phyloP scores from a whole-genome alignment of 441 rosid genomes.

The Isatis lusitanica region DNA sequence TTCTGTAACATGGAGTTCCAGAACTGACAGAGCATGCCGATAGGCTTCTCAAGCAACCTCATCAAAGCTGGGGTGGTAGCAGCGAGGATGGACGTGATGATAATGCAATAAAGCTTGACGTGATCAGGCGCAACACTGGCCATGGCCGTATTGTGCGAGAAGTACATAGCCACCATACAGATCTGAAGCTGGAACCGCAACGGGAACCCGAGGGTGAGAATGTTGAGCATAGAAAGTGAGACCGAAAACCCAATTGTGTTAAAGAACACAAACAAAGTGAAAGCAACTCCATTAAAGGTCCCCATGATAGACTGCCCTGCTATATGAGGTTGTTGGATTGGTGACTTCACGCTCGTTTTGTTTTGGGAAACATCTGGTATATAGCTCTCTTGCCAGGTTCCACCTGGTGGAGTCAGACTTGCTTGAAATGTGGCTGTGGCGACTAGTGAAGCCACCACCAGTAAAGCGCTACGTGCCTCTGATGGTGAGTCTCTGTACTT shows the following conservation, averaged over 20 bases:
- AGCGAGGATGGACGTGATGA: conserved; percentile 33
- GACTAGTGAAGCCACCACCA: conserved; percentile 43
- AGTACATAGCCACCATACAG: conserved; percentile 39
- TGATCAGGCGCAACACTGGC: conserved; percentile 30
- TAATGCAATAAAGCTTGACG: conserved; percentile 17
- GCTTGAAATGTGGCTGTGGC: conserved; percentile 48
- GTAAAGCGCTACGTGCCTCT: conserved; percentile 42
- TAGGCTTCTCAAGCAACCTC: conserved; percentile 28
- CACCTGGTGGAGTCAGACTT: conserved; percentile 51
- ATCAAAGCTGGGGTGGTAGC: conserved; percentile 11
- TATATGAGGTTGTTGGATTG: conserved; percentile 15
- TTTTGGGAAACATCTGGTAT: conserved; percentile 14
- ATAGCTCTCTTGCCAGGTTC: conserved; percentile 49
- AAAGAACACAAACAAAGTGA: conserved; percentile 39
- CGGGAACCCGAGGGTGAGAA: conserved; percentile 49
- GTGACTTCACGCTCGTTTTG: conserved; percentile 6
- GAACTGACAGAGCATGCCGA: background rate
- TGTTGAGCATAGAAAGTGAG: conserved; percentile 42
- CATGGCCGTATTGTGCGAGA: conserved; percentile 41
- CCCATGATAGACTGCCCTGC: conserved; percentile 48
- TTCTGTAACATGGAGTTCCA: conserved; percentile 7
- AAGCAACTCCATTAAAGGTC: conserved; percentile 16
- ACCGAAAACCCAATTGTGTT: conserved; percentile 48
- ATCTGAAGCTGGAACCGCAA: conserved; percentile 46
- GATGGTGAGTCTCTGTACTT: conserved; percentile 50